Percentiles rank a stretch among this genome's conserved stretches.
Evolutionary conservation across 371 early-diverging fungal species (phyloP).

Genomic region (Nematocida parisii): DNA sequence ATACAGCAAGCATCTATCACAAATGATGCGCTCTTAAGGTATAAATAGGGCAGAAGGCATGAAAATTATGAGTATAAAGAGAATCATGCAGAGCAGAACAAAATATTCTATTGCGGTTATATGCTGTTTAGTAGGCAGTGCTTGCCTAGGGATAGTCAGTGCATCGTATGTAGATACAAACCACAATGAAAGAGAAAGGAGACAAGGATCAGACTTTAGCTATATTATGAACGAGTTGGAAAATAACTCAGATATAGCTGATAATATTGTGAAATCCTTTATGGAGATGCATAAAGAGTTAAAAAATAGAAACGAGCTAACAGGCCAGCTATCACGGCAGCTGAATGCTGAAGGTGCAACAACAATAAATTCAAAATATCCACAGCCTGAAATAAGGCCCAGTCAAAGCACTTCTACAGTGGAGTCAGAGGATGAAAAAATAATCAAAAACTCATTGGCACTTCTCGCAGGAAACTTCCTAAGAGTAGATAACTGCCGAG

Average conservation of each 20-base stretch:
- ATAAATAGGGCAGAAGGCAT: neutral
- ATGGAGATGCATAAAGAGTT: neutral
- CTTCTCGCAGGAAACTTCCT: neutral
- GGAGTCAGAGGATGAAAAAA: neutral
- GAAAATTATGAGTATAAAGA: neutral
- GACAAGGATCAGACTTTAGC: neutral
- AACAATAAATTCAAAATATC: neutral
- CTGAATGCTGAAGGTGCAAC: neutral
- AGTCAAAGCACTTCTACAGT: no score
- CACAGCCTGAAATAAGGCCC: no score
- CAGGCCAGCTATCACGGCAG: slow-evolving; percentile 1
- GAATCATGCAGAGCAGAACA: neutral
- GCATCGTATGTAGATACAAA: neutral
- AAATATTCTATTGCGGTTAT: neutral
- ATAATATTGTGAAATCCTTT: neutral
- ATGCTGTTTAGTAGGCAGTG: neutral
- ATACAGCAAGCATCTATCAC: neutral
- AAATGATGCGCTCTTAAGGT: neutral
- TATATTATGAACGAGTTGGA: neutral
- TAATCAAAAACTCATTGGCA: neutral
- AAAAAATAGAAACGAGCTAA: neutral
- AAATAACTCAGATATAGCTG: slow-evolving; percentile 1
- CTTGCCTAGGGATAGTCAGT: neutral
- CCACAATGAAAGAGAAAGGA: neutral
- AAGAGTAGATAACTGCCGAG: neutral